Evolutionary conservation across 2,329 filamentous ascomycete species (phyloP), one percentile per base, ranked within the genome.

Genomic region (Sphaerulina vaccinii): DNA sequence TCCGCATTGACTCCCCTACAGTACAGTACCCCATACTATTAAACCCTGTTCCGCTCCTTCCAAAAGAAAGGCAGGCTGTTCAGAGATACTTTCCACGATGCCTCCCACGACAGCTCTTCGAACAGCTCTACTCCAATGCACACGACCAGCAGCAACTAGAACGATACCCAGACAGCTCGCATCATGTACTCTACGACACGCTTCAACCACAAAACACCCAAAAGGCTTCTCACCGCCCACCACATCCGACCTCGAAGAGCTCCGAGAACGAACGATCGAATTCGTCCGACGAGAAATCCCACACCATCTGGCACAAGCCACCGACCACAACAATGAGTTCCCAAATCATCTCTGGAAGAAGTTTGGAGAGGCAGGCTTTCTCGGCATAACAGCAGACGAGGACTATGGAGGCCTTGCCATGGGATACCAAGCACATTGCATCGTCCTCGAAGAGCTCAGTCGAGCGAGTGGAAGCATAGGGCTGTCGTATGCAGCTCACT

Each of bases 341-440:
- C 93, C 93, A 3, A 80, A 83, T 44, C 84, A 87, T 5, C 92
- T 99, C 86, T 99, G 93, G 93, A 78, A 80, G 70, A 96, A 96
- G 74, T 78, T 99, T 43, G 93, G 93, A 56, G 87, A 90, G 59
- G 93, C 93, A 27, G 93, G 83, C 5, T 87, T 97, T 62, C 80
- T 97, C 22, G 93, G 93, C 53, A 88, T 96, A 64, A 97, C 93
- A 7, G 93, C 90, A 15, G 89, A 96, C 65, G 90, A 96, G 73
- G 86, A 90, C 50, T 90, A 93, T 46, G 93, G 93, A 32, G 93
- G 92, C 2, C 73, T 97, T 39, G 88, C 79, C 1, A 86, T 97
- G 84, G 93, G 93, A 9, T 99, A 97, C 72, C 92, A 97, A 75
- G 92, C 93, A 38, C 93, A 99, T 73, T 95, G 90, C 68, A 78